Evolutionary conservation across 2,329 filamentous ascomycete genomes (phyloP), one percentile per base, ranked within the genome.

Genomic region (Nemania sp.): DNA sequence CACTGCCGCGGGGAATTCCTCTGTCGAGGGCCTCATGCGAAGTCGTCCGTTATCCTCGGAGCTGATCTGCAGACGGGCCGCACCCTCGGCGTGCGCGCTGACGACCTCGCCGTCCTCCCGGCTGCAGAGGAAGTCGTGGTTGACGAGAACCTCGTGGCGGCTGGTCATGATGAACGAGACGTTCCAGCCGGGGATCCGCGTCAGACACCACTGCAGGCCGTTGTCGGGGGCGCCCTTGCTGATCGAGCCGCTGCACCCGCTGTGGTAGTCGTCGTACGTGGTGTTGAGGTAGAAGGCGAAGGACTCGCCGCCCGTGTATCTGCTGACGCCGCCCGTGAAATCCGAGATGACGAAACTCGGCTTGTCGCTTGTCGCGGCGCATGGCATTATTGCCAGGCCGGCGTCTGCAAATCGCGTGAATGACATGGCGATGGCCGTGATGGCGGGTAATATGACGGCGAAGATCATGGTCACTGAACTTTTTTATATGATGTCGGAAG

Each of bases 251-350:
- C 57, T 58, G 59, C 64, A 66, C 17, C 64, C 64, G 51, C 59
- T 63, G 45, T 59, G 56, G 49, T 65, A 66, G 52, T 59, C 62
- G 29, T 60, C 46, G 54, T 65, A 66, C 25, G 54, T 63, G 20
- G 57, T 62, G 50, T 60, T 58, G 42, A 66, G 64, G 48, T 61
- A 61, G 59, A 66, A 66, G 1, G 60, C 55, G 52, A 66, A 66
- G 1, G 62, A 65, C 49, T 65, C 59, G 57, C 62, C 60, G 40
- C 62, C 62, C 4, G 59, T 62, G 54, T 66, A 65, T 34, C n/a
- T 42, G 46, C 62, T 60, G 29, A 56, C 57, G 25, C 62, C 59
- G 37, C 64, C 64, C 21, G 62, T 65, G 52, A 62, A 66, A 17
- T 57, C 54, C 10, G 64, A 59, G 25, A 66, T 52, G 5, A 47